Evolutionary conservation across 176 grass and related monocot species (phyloP).

Genomic region (Cymbopogon citratus): DNA sequence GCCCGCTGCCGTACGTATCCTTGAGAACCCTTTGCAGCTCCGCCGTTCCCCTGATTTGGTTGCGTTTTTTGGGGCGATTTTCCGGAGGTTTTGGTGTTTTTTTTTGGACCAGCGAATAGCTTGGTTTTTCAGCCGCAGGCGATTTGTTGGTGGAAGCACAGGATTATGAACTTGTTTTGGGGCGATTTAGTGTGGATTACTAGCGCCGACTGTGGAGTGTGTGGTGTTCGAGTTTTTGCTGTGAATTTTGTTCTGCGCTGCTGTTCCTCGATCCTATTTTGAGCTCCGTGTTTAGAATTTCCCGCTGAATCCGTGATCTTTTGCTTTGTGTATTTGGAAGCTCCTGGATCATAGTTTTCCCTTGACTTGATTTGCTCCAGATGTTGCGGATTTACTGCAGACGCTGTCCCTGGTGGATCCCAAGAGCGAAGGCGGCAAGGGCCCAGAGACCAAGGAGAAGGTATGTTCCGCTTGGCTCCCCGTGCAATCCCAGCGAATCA

Average conservation of each 20-base stretch:
- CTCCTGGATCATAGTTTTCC: conserved; percentile 12
- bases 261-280: neutral
- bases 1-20: conserved; percentile 64
- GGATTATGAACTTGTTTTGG: neutral
- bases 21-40: neutral
- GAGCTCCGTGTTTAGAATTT: neutral
- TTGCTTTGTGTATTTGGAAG: no score
- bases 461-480: neutral
- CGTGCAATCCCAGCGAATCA: neutral
- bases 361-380: conserved; percentile 37
- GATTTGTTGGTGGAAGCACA: neutral
- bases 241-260: neutral
- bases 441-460: conserved; percentile 36
- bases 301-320: neutral
- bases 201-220: neutral
- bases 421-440: conserved; percentile 31
- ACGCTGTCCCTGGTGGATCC: conserved; percentile 61
- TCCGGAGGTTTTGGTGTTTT: neutral
- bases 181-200: neutral
- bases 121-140: neutral
- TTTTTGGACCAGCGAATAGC: neutral
- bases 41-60: neutral
- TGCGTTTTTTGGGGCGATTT: neutral
- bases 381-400: conserved; percentile 55
- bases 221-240: neutral